A percentile compares a stretch with the other conserved stretches of the same genome.
These are phyloP conservation scores for Fusarium anthophilum DNA, from an alignment of 2,329 filamentous ascomycete genomes.

Conservation along the genomic window DNA sequence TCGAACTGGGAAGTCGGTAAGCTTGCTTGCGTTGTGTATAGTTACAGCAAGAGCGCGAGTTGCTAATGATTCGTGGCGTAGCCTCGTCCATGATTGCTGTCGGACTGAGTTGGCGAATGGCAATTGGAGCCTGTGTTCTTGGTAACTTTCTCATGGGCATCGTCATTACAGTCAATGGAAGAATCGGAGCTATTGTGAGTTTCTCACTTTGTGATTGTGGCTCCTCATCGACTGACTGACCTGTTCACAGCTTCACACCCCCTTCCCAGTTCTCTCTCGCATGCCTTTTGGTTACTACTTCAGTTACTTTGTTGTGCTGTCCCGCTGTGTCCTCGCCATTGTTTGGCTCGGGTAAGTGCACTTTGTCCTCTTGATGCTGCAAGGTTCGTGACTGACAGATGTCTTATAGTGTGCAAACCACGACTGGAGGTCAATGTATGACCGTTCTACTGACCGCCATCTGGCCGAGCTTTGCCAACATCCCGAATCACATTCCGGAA, in stretches of 20 bases:
- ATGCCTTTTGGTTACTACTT: slow-evolving; percentile 13
- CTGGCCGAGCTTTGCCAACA: slow-evolving; percentile 11
- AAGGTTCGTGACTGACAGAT: neutral
- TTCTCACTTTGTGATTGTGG: neutral
- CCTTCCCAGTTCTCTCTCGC: slow-evolving; percentile 4
- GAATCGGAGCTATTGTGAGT: slow-evolving; percentile 8
- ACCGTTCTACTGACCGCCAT: slow-evolving; percentile 4
- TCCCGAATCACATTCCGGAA: slow-evolving; percentile 1
- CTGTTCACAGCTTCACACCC: neutral
- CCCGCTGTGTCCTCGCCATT: slow-evolving; percentile 8
- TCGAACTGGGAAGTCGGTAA: slow-evolving; percentile 15
- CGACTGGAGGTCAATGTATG: slow-evolving; percentile 14
- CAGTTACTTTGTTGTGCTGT: slow-evolving; percentile 7
- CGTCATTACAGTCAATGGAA: slow-evolving; percentile 4
- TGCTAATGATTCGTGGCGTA: neutral
- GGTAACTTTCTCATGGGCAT: slow-evolving; percentile 9
- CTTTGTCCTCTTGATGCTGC: neutral
- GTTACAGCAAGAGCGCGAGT: neutral
- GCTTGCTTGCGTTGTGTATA: neutral
- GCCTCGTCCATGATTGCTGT: slow-evolving; percentile 9
- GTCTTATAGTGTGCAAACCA: neutral
- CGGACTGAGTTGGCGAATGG: slow-evolving; percentile 8
- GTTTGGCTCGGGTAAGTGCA: slow-evolving; percentile 5
- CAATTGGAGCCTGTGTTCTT: slow-evolving; percentile 8
- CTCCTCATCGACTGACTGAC: neutral